Conservation (phyloP, 495 filamentous ascomycete species). For the Hypoxylon intermedium region DNA sequence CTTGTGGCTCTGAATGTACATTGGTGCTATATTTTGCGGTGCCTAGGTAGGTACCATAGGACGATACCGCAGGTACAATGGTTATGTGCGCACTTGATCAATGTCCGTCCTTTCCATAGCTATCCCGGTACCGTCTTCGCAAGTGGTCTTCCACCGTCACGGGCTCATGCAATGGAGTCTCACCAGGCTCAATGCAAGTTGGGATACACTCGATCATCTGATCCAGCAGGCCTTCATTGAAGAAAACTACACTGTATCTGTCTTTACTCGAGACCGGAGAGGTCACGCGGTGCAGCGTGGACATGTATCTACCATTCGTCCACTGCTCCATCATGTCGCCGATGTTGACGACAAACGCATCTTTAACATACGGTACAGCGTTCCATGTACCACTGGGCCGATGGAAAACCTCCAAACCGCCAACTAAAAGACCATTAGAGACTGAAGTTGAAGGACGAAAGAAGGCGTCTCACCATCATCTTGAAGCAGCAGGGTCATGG, state of each 20-base stretch:
- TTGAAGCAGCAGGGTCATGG: conserved; percentile 55
- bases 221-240: conserved; percentile 50
- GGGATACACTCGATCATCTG: conserved; percentile 48
- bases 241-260: conserved; percentile 59
- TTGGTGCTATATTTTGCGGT: no score
- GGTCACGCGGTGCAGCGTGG: conserved; percentile 58
- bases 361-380: conserved; percentile 55
- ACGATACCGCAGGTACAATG: no score
- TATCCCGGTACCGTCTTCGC: conserved; percentile 43
- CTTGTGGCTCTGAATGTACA: no score
- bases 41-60: no score
- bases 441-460: not conserved
- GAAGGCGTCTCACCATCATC: conserved; percentile 45
- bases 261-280: conserved; percentile 53
- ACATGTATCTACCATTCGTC: conserved; percentile 56
- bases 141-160: conserved; percentile 51
- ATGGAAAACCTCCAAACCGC: conserved; percentile 57
- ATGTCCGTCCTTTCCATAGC: conserved; percentile 36
- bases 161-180: conserved; percentile 30
- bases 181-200: conserved; percentile 44
- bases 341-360: conserved; percentile 60
- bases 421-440: conserved; percentile 28
- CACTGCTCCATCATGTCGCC: conserved; percentile 58
- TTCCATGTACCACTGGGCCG: conserved; percentile 46
- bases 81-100: no score